Evolutionary conservation across 345 rosid species (phyloP), one percentile per base, ranked within the genome.

Genomic region (Luvunga scandens): DNA sequence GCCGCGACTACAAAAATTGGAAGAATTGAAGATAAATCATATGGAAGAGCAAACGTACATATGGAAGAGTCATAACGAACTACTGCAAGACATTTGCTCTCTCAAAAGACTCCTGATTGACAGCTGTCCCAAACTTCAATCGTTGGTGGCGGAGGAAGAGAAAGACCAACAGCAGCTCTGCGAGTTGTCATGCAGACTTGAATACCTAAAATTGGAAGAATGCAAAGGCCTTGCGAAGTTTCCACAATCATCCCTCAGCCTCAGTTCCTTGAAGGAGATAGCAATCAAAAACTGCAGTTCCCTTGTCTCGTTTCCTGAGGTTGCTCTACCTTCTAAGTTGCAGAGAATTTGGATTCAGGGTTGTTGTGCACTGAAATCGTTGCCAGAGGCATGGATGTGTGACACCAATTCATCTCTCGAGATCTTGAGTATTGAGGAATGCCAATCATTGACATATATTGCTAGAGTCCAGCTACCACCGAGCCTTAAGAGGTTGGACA

Each of bases 141-240:
- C 42, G n/a, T n/a, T n/a, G n/a, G n/a, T n/a, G n/a, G n/a, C n/a
- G n/a, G n/a, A n/a, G n/a, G n/a, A n/a, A n/a, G 34, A 33, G 3
- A 38, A 38, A 38, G 42, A 9, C 42, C 42, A 9, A 2, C 42
- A 38, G 10, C 42, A 38, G 42, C 42, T 38, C 42, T 38, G 42
- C 42, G 12, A 42, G 4, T 42, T 12, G 16, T 42, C 50, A 42
- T 12, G 50, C 50, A 42, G 50, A 42, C 50, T 42, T 0, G 16
- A 12, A 42, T 42, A 42, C 2, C 16, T 42, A 0, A 0, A 0
- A 42, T 42, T 42, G 4, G 2, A 0, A 0, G 0, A 0, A 0
- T 42, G 50, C 16, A 0, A 42, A 42, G 50, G 4, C 16, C 50
- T 42, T 12, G 50, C 12, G 4, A 42, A 42, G 50, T 16, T 42